phyloP scores from a whole-genome alignment of 441 rosid genomes.

The Aleurites moluccanus region DNA sequence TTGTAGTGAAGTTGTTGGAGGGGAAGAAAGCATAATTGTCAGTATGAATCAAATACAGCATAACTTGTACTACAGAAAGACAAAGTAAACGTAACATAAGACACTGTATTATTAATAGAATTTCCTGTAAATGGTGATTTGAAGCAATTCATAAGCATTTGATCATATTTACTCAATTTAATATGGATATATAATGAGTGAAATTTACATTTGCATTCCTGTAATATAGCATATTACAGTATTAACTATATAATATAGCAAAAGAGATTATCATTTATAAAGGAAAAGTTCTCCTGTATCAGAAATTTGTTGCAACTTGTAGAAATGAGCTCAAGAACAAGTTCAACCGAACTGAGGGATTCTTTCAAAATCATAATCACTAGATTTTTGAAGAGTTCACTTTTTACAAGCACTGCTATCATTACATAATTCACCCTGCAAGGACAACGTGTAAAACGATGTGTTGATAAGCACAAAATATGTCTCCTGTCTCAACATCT shows the following conservation, averaged over 20 bases:
- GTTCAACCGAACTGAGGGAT: not conserved
- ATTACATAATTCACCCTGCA: conserved; percentile 59
- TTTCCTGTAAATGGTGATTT: not conserved
- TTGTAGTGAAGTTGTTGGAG: conserved; percentile 28
- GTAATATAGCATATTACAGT: not conserved
- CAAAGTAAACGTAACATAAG: not conserved
- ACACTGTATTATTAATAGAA: not conserved
- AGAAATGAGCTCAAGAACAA: not conserved
- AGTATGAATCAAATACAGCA: not conserved
- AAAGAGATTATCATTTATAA: not conserved
- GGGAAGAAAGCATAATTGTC: conserved; percentile 9
- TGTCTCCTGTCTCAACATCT: not conserved
- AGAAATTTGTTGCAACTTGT: not conserved
- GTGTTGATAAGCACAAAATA: not conserved
- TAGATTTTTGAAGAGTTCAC: conserved; percentile 26
- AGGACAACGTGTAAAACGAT: conserved; percentile 13
- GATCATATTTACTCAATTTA: not conserved
- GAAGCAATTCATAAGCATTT: not conserved
- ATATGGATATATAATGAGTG: not conserved
- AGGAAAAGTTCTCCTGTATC: not conserved
- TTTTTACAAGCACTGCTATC: conserved; percentile 53
- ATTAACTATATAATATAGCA: not conserved
- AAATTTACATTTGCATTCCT: not conserved
- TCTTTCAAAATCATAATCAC: conserved; percentile 3
- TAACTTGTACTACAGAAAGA: not conserved